Base-by-base conservation (phyloP, 768 basidiomycete species). In the Collybiopsis confluens region DNA sequence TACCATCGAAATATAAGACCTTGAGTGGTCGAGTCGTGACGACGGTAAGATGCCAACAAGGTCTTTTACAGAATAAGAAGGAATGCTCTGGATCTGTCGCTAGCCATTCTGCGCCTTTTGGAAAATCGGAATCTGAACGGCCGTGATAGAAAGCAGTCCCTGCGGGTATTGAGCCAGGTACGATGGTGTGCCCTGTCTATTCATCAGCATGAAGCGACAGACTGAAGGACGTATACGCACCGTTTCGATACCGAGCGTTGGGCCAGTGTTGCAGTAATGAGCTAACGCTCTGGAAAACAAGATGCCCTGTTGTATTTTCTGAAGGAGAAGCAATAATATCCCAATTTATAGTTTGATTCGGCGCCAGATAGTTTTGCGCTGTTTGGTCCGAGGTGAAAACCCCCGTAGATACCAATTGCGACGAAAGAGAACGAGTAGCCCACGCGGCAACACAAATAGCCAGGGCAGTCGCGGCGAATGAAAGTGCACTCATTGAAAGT, bases 1-100 rank as follows among this genome's bases (percentile, higher is more conserved):
- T 75, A 0, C 80, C 79, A 47, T 82, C 80, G 40, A 81, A 81
- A 56, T 81, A 80, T 7, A 81, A 52, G 2, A 81, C 61, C 37
- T 73, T 75, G 28, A 81, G 60, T 1, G 76, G 62, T 1, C 75
- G 68, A 3, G 66, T 65, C 4, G 68, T 54, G 10, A 69, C 67
- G 6, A 74, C 54, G 5, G 74, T 76, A 15, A 76, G 62, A 20
- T 72, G 73, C 72, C 73, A 65, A 41, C 66, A 68, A 23, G 43
- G 30, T 9, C 53, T 49, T 8, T 57, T 28, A 54, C 77, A 77
- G 57, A 78, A 76, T 4, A 72, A 0, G 23, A 70, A 68, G 0
- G 62, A 54, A 38, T 63, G 62, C 45, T 65, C 64, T 20, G 61
- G 61, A 41, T 65, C 58, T 6, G 56, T 58, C 1, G 64, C 56